phyloP scores from a whole-genome alignment of 176 grass and related monocot species.

The Bonia amplexicaulis region DNA sequence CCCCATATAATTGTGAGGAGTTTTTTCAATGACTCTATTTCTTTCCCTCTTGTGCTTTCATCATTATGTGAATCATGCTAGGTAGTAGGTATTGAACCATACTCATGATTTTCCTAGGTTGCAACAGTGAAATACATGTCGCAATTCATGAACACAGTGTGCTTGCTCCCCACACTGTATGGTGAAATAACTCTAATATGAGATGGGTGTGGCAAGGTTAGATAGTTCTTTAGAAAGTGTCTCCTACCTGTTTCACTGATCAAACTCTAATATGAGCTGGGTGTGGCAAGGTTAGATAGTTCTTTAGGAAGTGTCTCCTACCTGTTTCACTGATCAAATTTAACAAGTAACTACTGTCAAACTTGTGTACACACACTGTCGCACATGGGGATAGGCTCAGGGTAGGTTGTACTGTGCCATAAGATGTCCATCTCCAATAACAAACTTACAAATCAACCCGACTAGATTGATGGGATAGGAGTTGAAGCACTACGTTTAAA shows the following conservation, averaged over 20 bases:
- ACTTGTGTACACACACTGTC: background rate
- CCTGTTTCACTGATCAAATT: background rate
- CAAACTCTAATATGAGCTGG: background rate
- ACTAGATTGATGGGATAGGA: background rate
- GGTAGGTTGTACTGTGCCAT: background rate
- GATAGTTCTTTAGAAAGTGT: background rate
- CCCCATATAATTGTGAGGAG: background rate
- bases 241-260: background rate
- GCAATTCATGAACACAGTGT: background rate
- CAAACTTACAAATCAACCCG: background rate
- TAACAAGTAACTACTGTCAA: background rate
- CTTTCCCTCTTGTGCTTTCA: background rate
- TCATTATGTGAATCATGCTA: too few species aligned
- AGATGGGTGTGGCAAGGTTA: background rate
- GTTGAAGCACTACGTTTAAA: background rate
- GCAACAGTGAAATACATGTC: background rate
- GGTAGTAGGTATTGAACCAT: background rate
- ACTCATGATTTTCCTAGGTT: constrained; percentile 2
- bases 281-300: background rate
- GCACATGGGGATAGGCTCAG: background rate
- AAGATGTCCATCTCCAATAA: background rate
- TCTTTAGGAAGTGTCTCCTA: background rate
- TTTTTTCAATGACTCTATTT: background rate
- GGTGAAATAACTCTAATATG: background rate
- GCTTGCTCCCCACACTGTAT: background rate